Conservation (phyloP, 2,329 filamentous ascomycete species). For the Pseudopyricularia cyperi region DNA sequence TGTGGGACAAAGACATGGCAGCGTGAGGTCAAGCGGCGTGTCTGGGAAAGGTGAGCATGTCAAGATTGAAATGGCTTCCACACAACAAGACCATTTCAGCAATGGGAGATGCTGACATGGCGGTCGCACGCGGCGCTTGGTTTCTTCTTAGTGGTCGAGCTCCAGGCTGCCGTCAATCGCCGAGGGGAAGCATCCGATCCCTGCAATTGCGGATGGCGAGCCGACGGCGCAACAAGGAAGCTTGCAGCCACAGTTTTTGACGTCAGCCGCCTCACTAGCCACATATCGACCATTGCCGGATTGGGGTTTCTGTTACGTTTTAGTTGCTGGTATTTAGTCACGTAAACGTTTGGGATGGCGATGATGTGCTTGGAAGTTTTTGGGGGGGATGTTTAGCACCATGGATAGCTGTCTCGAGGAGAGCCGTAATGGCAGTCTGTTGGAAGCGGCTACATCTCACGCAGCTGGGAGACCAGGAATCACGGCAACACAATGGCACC, state of each 20-base stretch:
- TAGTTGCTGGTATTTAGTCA: background rate
- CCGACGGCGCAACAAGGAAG: background rate
- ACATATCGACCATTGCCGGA: background rate
- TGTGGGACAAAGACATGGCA: background rate
- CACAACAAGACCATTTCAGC: no score
- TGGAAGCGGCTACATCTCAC: no score
- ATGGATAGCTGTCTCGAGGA: no score
- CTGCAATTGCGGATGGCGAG: background rate
- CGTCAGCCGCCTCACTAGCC: background rate
- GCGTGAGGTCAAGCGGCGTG: background rate
- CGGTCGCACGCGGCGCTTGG: background rate
- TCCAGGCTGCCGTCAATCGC: background rate
- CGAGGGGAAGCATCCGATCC: background rate
- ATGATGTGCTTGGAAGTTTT: background rate
- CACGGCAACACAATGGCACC: background rate
- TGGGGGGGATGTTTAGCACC: background rate
- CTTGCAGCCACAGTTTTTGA: background rate
- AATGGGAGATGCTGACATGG: no score
- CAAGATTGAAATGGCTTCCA: no score
- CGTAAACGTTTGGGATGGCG: background rate
- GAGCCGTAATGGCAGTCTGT: no score
- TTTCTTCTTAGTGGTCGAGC: background rate
- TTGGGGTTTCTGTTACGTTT: background rate
- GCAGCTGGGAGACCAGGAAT: no score
- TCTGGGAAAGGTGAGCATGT: background rate